Base-by-base conservation (phyloP, 192 early-diverging fungal genomes). In the Coemansia sp. region DNA sequence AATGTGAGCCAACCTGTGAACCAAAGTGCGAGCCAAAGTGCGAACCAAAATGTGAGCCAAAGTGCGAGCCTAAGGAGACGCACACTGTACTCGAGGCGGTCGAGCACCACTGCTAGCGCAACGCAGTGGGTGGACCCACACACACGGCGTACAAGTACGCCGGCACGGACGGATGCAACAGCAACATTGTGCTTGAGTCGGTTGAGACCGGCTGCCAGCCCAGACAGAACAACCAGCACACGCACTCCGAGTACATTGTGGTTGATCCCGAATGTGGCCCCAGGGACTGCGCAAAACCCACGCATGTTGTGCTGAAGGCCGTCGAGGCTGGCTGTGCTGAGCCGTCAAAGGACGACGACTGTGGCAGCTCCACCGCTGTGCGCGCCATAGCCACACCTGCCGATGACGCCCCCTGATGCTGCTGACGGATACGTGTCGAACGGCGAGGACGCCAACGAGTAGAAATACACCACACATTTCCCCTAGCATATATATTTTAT, bases 31-130 rank as follows among this genome's bases (percentile, higher is more conserved):
- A 65, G 42, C 48, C 34, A 6, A 40, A 62, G 5, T 44, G 29
- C 36, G 31, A 61, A 13, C 7, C 37, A 20, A 29, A 25, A 9
- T 55, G 29, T 28, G 33, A 61, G 29, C 25, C 52, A 22, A 62
- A 62, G 5, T 36, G 34, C 34, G 34, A 36, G 15, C 45, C 34
- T 11, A 36, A 36, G 34, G 34, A 36, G 60, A 75, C 67, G 6
- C 74, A 75, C 31, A 70, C 67, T 0, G 74, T 61, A 2, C 63
- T 45, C 60, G 40, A 70, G 57, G 57, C 64, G 1, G 55, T 75
- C 15, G 67, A 75, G 48, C 38, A 40, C 8, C 2, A 27, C 31
- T 61, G 63, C 30, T 36, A 41, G 33, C 2, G 34, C 22, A 29
- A 23, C 54, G 33, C 4, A 9, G 33, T 9, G 33, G 33, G 5